Evolutionary conservation across 2,329 filamentous ascomycete species (phyloP).

Genomic region (Xylariaceae sp.): DNA sequence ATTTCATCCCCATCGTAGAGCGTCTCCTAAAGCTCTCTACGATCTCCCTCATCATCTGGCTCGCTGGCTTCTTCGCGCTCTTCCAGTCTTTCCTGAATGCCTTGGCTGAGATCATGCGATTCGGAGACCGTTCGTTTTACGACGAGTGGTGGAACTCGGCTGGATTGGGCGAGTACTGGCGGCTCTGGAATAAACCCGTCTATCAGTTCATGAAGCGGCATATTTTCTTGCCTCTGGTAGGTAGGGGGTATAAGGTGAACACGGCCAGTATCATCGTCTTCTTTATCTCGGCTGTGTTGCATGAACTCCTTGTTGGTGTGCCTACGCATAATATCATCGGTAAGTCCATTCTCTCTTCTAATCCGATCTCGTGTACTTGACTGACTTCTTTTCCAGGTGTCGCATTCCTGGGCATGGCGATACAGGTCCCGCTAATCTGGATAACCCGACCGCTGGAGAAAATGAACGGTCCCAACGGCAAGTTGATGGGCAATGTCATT

Average conservation of each 20-base stretch:
- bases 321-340: constrained; percentile 92
- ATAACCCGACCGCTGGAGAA: constrained; percentile 75
- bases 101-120: constrained; percentile 80
- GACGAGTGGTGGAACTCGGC: constrained; percentile 97
- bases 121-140: constrained; percentile 93
- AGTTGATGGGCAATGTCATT: constrained; percentile 81
- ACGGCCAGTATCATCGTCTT: constrained; percentile 79
- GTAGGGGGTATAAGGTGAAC: constrained; percentile 69
- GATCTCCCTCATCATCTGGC: constrained; percentile 93
- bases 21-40: constrained; percentile 91
- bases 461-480: constrained; percentile 68
- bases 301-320: constrained; percentile 88
- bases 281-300: constrained; percentile 77
- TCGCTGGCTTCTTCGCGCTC: constrained; percentile 92
- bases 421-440: constrained; percentile 83
- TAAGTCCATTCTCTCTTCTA: constrained; percentile 37
- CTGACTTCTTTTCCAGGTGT: constrained; percentile 53
- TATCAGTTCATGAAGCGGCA: constrained; percentile 96
- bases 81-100: constrained; percentile 93
- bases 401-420: constrained; percentile 88
- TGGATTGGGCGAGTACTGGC: constrained; percentile 84
- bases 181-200: constrained; percentile 95
- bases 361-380: not conserved
- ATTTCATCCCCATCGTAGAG: constrained; percentile 77
- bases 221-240: constrained; percentile 82